These are phyloP conservation scores for Suillus plorans DNA, from an alignment of 768 basidiomycete species.

Conservation along the genomic window DNA sequence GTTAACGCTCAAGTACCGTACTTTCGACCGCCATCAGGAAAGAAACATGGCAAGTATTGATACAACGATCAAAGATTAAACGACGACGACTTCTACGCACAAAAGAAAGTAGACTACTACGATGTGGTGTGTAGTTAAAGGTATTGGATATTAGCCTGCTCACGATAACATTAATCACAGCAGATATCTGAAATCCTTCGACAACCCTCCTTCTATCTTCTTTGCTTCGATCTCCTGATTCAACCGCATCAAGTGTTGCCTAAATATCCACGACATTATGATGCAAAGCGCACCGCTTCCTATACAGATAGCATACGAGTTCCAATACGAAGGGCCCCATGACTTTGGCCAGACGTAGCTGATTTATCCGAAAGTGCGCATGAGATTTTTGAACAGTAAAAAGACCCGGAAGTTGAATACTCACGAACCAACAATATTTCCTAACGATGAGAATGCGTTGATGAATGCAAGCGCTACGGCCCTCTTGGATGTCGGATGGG, in stretches of 20 bases:
- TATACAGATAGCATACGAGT: conserved; percentile 75
- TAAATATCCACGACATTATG: conserved; percentile 50
- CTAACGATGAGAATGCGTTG: conserved; percentile 79
- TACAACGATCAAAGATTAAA: not conserved
- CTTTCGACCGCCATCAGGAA: not conserved
- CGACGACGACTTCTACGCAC: not conserved
- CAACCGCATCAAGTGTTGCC: conserved; percentile 40
- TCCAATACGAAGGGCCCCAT: conserved; percentile 72
- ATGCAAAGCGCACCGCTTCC: conserved; percentile 50
- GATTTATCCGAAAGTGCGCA: not conserved
- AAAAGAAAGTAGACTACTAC: not conserved
- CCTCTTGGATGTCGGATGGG: conserved; percentile 83
- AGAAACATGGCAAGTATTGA: not conserved
- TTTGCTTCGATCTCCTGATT: conserved; percentile 41
- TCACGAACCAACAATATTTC: conserved; percentile 83
- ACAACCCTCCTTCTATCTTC: conserved; percentile 33
- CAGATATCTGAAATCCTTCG: conserved; percentile 46
- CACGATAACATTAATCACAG: conserved; percentile 29
- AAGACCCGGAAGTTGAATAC: conserved; percentile 23
- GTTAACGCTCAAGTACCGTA: too few species aligned
- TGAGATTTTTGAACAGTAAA: conserved; percentile 8
- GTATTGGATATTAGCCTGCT: not conserved
- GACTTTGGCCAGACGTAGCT: conserved; percentile 66
- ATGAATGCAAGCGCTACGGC: conserved; percentile 84
- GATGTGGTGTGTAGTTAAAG: not conserved